Evolutionary conservation across 2,329 filamentous ascomycete genomes (phyloP), one percentile per base, ranked within the genome.

Genomic region (Gyromitra esculenta): DNA sequence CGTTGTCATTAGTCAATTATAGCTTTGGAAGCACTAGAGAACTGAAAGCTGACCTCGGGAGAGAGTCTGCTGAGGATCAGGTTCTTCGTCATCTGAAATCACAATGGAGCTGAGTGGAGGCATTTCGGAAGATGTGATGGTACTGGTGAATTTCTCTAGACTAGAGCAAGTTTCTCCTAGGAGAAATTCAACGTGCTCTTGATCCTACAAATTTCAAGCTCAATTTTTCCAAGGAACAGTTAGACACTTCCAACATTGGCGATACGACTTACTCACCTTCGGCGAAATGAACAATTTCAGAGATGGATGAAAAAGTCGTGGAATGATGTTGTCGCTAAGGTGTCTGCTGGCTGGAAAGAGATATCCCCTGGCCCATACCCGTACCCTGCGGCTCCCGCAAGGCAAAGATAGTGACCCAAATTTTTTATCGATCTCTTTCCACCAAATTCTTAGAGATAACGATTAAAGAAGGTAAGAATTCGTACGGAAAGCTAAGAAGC

Each of bases 1-100:
- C 13, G 56, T 68, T 68, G 31, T 41, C 6, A 67, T 68, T 73
- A 41, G 56, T 43, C 15, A 31, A 41, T 62, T 15, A 73, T 31
- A 21, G 18, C 31, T 37, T 6, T 8, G 8, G 13, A 41, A 41
- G 11, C 15, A 63, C 35, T 11, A 31, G 59, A 37, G n/a, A 43
- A 31, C 18, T 31, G 25, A 62, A 63, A 52, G 18, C 60, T 60
- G 18, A 60, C 70, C 63, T 62, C 25, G 54, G 15, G 54, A 62
- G 45, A 73, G 7, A 68, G 52, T 41, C 54, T 67, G 15, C 43
- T 59, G 18, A 5, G 54, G 52, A 18, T 73, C 43, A 31, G 45
- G 43, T 21, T 62, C 65, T 3, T 68, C 70, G 18, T 73, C 70
- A 60, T 73, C 70, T 48, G 63, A 73, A 35, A 73, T 68, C 18